A percentile compares a stretch with the other conserved stretches of the same genome.
Evolutionary conservation across 345 rosid genomes (phyloP).

Genomic region (Populus euphratica): DNA sequence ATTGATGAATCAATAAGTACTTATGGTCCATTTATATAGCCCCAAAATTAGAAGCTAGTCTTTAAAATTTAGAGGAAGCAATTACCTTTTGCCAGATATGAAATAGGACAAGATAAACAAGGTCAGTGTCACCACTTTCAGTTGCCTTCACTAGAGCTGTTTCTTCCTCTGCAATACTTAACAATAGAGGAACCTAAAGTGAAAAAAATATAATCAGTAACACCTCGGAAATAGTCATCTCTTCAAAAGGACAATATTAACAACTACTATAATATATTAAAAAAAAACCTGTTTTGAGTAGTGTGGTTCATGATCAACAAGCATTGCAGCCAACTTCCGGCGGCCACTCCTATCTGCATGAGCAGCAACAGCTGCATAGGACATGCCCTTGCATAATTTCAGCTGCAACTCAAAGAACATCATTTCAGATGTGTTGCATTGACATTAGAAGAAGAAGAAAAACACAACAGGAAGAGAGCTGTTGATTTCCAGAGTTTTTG

Average conservation of each 20-base stretch:
- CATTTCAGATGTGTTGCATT: conserved; percentile 17
- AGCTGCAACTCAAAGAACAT: conserved; percentile 57
- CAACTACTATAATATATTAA: not conserved
- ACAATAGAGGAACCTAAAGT: conserved; percentile 77
- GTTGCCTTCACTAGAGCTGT: conserved; percentile 85
- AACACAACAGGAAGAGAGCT: not conserved
- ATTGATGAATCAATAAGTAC: not conserved
- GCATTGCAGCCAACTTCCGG: conserved; percentile 94
- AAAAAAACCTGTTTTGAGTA: conserved; percentile 74
- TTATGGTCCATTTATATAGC: not conserved
- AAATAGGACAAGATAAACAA: conserved; percentile 89
- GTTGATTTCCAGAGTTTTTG: not conserved
- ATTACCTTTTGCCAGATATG: conserved; percentile 95
- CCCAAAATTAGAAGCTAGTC: not conserved
- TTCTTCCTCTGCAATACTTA: conserved; percentile 97
- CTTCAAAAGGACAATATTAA: not conserved
- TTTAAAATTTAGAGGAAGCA: not conserved
- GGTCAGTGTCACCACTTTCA: conserved; percentile 95
- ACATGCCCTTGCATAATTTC: conserved; percentile 77
- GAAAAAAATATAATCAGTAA: conserved; percentile 4
- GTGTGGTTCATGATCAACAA: conserved; percentile 92
- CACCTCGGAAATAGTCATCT: not conserved
- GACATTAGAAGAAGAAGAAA: not conserved
- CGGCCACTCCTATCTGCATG: conserved; percentile 95
- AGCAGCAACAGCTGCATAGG: conserved; percentile 98